phyloP scores from a whole-genome alignment of 164 flowering plant species.

The Sextonia rubra region DNA sequence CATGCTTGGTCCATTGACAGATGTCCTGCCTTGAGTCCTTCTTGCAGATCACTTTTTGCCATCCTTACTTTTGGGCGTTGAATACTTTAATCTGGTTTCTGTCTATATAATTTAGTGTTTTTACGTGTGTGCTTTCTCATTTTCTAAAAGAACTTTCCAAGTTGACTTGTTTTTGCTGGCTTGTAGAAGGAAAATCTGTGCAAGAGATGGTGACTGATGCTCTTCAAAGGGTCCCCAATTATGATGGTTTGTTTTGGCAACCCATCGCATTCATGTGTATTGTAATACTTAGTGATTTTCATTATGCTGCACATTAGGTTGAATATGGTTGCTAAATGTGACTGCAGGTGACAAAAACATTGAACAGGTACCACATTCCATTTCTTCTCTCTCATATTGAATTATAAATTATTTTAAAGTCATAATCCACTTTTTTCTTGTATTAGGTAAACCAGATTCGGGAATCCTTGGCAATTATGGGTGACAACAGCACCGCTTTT shows the following conservation, averaged over 20 bases:
- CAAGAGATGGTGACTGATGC: slow-evolving; percentile 97
- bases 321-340: slow-evolving; percentile 24
- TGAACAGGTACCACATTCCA: slow-evolving; percentile 46
- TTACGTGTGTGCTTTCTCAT: neutral
- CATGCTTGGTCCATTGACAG: neutral
- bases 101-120: neutral
- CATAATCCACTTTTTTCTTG: slow-evolving; percentile 7
- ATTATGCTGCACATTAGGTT: neutral
- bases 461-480: slow-evolving; percentile 92
- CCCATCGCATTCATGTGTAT: neutral
- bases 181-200: slow-evolving; percentile 94
- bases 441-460: slow-evolving; percentile 94
- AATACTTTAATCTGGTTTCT: neutral
- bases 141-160: neutral
- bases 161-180: slow-evolving; percentile 13
- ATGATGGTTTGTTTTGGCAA: slow-evolving; percentile 50
- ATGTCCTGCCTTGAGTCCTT: neutral
- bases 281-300: neutral
- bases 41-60: neutral
- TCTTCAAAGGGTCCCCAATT: slow-evolving; percentile 81
- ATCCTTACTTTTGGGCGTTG: neutral
- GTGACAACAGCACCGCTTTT: slow-evolving; percentile 96
- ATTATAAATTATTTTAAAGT: slow-evolving; percentile 6
- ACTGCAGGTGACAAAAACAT: slow-evolving; percentile 80
- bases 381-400: slow-evolving; percentile 2